These are phyloP conservation scores for Ophiocytium majus DNA, from an alignment of 352 stramenopile species.

Conservation along the genomic window DNA sequence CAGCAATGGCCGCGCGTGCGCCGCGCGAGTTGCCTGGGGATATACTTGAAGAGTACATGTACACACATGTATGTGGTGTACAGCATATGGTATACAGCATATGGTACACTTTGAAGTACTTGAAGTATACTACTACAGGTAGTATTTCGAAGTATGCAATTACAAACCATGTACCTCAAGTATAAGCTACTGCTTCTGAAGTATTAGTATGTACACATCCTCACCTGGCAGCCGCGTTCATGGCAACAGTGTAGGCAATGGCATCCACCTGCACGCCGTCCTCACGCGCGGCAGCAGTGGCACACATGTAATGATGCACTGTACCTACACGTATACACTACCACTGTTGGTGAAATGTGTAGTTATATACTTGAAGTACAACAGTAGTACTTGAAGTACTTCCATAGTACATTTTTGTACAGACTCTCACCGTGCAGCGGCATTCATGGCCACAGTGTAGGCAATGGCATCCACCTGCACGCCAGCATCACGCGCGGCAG, in stretches of 20 bases:
- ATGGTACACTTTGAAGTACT: not conserved
- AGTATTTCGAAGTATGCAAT: not conserved
- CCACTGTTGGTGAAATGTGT: too few relatives aligned
- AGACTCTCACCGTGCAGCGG: too few relatives aligned
- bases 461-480: too few relatives aligned
- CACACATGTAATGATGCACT: too few relatives aligned
- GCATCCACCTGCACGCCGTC: not conserved
- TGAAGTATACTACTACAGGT: not conserved
- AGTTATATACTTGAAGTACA: too few relatives aligned
- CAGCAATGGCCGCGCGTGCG: too few relatives aligned
- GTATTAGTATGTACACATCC: not conserved
- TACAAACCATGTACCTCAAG: not conserved
- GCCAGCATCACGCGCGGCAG: too few relatives aligned
- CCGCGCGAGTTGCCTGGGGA: not conserved
- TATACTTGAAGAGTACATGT: not conserved
- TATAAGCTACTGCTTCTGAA: not conserved
- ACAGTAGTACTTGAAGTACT: too few relatives aligned
- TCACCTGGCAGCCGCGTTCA: conserved; percentile 17
- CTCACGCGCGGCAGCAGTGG: not conserved
- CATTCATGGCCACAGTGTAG: too few relatives aligned
- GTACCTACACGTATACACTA: too few relatives aligned
- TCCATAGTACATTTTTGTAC: too few relatives aligned
- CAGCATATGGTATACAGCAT: not conserved
- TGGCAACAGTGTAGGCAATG: conserved; percentile 23
- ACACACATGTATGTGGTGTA: not conserved